Conservation (phyloP, 306 rosid genomes). For the Oxytropis ochrocephala region DNA sequence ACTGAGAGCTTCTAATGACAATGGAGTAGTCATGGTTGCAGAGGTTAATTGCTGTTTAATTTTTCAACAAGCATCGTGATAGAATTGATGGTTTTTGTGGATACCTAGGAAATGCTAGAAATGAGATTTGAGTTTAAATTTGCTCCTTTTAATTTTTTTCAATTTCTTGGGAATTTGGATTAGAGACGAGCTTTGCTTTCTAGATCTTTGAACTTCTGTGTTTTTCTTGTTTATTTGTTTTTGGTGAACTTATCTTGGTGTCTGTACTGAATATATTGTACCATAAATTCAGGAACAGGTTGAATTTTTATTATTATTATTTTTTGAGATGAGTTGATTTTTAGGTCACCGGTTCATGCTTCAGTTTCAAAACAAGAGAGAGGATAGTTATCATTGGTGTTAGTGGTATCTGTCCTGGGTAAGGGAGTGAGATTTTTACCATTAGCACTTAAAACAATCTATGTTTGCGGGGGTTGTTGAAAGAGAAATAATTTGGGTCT, state of each 20-base stretch:
- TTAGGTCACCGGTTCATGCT: background rate
- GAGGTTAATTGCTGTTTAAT: background rate
- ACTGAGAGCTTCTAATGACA: background rate
- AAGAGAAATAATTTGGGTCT: background rate
- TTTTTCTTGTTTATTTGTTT: background rate
- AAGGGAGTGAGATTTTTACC: background rate
- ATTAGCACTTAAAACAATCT: too few species aligned
- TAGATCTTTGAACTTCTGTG: constrained; percentile 9
- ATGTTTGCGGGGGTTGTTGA: background rate
- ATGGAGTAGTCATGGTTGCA: background rate
- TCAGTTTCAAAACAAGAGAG: background rate
- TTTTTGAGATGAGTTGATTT: background rate
- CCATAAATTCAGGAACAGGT: background rate
- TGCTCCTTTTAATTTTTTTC: background rate
- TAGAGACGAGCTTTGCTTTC: background rate
- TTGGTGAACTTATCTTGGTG: background rate
- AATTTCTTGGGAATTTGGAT: background rate
- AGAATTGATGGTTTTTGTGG: background rate
- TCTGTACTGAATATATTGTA: background rate
- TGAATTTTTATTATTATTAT: background rate
- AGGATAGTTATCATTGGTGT: background rate
- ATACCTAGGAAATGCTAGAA: background rate
- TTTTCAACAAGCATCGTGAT: background rate
- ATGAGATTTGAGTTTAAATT: background rate
- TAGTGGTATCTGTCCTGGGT: background rate